Evolutionary conservation across 2,329 filamentous ascomycete genomes (phyloP).

Genomic region (Botryosphaeria agaves): DNA sequence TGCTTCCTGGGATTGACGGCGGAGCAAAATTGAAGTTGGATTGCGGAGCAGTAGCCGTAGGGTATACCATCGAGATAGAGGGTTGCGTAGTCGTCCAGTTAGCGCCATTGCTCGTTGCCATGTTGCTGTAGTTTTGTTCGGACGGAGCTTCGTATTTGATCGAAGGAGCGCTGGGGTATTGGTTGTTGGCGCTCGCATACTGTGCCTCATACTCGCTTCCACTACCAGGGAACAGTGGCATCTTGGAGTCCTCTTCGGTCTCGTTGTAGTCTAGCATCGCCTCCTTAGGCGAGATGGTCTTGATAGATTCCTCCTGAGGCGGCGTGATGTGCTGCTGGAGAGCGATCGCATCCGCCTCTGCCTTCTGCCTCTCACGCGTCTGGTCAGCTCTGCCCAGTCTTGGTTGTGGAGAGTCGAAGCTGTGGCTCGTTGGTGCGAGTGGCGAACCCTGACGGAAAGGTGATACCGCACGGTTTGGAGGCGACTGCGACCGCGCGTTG

Average conservation of each 20-base stretch:
- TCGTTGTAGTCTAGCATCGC: conserved; percentile 75
- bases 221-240: conserved; percentile 55
- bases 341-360: conserved; percentile 36
- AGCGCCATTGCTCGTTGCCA: conserved; percentile 21
- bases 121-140: conserved; percentile 23
- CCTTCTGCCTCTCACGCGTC: conserved; percentile 43
- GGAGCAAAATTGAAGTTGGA: conserved; percentile 28
- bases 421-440: conserved; percentile 25
- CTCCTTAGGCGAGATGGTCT: conserved; percentile 91
- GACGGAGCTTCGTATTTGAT: conserved; percentile 15
- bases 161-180: no score
- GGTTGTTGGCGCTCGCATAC: conserved; percentile 24
- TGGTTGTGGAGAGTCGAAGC: conserved; percentile 21
- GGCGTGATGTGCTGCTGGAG: conserved; percentile 13
- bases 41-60: conserved; percentile 9
- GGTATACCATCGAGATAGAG: conserved; percentile 11
- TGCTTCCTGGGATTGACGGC: conserved; percentile 18
- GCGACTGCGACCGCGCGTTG: conserved; percentile 34
- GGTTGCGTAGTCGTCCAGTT: conserved; percentile 5
- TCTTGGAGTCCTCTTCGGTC: conserved; percentile 47
- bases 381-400: conserved; percentile 38
- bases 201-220: conserved; percentile 33
- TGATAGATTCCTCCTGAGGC: conserved; percentile 29
- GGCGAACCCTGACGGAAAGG: conserved; percentile 57
- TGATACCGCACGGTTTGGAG: conserved; percentile 30